phyloP scores from a whole-genome alignment of 495 filamentous ascomycete genomes.

The Neurospora intermedia region DNA sequence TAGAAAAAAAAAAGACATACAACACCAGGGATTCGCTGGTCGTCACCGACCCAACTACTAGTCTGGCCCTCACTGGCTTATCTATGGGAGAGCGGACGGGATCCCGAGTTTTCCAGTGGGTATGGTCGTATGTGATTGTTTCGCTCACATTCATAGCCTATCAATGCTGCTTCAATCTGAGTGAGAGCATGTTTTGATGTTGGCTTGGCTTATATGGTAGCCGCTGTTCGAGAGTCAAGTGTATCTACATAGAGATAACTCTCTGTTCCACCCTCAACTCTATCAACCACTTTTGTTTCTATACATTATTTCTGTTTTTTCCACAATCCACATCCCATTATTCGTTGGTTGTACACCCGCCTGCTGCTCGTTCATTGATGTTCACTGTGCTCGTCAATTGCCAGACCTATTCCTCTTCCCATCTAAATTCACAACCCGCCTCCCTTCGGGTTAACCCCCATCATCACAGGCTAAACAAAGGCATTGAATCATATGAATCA shows the following conservation, averaged over 20 bases:
- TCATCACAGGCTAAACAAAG: neutral
- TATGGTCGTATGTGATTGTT: no score
- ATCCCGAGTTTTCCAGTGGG: no score
- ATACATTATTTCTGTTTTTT: neutral
- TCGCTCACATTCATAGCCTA: no score
- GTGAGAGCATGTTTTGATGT: no score
- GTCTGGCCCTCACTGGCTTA: no score
- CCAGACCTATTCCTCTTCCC: neutral
- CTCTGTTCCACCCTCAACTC: no score
- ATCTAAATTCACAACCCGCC: neutral
- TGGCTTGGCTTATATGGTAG: no score
- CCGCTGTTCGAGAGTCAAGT: no score
- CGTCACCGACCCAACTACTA: neutral
- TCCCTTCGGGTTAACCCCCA: neutral
- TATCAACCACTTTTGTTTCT: neutral
- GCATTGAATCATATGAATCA: neutral
- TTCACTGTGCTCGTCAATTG: neutral
- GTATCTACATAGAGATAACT: no score
- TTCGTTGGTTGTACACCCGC: neutral
- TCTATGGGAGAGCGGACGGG: no score
- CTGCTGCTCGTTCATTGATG: neutral
- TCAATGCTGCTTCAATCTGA: no score
- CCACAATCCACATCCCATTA: neutral
- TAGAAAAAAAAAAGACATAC: neutral
- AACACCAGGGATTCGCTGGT: neutral